phyloP scores from a whole-genome alignment of 768 basidiomycete species.

The Auriscalpium orientale region DNA sequence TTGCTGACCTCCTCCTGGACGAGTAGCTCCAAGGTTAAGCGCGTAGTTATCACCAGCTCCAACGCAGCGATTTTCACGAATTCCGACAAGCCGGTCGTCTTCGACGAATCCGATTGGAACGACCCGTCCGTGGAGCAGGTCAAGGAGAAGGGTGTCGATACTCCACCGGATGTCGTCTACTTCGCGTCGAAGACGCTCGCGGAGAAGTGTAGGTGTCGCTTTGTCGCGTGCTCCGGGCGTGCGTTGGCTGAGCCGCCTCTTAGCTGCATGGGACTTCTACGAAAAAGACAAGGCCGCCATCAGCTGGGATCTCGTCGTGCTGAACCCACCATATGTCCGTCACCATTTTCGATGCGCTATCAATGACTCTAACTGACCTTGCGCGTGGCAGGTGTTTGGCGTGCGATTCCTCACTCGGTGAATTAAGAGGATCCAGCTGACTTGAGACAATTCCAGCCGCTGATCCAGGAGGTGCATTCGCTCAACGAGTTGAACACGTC shows the following conservation, averaged over 20 bases:
- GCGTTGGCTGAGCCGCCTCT: conserved; percentile 2
- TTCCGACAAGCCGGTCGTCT: conserved; percentile 16
- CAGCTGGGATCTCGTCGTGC: conserved; percentile 26
- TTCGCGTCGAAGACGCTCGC: conserved; percentile 57
- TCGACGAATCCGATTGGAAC: conserved; percentile 56
- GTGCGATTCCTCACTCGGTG: too few relatives aligned
- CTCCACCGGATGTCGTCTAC: conserved; percentile 38
- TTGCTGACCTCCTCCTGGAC: too few relatives aligned
- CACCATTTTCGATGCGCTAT: too few relatives aligned
- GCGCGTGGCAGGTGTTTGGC: not conserved
- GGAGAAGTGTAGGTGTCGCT: conserved; percentile 38
- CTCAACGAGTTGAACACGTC: conserved; percentile 28
- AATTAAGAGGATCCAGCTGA: too few relatives aligned
- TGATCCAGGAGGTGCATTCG: conserved; percentile 23
- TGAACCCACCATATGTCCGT: conserved; percentile 27
- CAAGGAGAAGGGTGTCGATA: conserved; percentile 39
- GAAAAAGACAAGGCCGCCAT: conserved; percentile 17
- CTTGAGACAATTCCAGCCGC: not conserved
- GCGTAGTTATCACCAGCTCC: conserved; percentile 65
- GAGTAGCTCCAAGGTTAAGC: conserved; percentile 41
- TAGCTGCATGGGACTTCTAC: conserved; percentile 28
- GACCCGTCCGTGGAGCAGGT: conserved; percentile 33
- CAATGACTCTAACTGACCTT: not conserved
- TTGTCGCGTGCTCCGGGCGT: not conserved
- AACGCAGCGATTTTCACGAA: conserved; percentile 37